Evolutionary conservation across 306 rosid species (phyloP).

Genomic region (Styphnolobium japonicum): DNA sequence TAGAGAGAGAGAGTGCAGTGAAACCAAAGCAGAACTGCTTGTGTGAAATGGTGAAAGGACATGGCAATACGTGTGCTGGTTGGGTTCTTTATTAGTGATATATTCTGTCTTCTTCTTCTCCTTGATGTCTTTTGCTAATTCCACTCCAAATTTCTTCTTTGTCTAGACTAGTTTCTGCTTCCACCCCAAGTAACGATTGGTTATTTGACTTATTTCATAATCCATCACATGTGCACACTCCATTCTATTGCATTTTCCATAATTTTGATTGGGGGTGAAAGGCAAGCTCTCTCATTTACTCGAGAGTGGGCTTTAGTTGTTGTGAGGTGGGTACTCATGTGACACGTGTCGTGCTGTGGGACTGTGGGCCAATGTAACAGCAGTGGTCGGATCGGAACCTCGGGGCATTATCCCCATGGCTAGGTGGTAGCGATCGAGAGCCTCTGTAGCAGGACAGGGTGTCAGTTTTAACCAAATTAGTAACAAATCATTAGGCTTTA

Average conservation of each 20-base stretch:
- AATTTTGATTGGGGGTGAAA: background rate
- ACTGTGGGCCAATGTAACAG: slow-evolving; percentile 14
- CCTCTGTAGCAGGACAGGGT: background rate
- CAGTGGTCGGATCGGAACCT: slow-evolving; percentile 43
- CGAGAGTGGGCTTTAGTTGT: background rate
- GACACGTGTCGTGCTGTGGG: slow-evolving; percentile 32
- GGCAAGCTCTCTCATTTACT: background rate
- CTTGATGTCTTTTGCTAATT: background rate
- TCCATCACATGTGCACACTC: background rate
- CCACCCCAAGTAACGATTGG: background rate
- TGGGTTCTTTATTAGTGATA: background rate
- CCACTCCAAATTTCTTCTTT: background rate
- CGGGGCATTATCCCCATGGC: background rate
- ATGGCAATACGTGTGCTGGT: slow-evolving; percentile 30
- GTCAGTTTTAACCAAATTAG: slow-evolving; percentile 38
- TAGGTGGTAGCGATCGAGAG: background rate
- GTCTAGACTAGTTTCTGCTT: background rate
- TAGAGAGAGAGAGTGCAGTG: slow-evolving; percentile 29
- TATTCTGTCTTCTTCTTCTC: background rate
- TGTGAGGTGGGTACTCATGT: background rate
- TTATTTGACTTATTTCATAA: background rate
- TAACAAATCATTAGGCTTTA: slow-evolving; percentile 24
- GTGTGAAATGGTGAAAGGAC: slow-evolving; percentile 46
- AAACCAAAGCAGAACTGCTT: slow-evolving; percentile 33
- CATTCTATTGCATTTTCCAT: background rate